Evolutionary conservation across 768 basidiomycete species (phyloP), one percentile per base, ranked within the genome.

Genomic region (Phaffia tasmanica): DNA sequence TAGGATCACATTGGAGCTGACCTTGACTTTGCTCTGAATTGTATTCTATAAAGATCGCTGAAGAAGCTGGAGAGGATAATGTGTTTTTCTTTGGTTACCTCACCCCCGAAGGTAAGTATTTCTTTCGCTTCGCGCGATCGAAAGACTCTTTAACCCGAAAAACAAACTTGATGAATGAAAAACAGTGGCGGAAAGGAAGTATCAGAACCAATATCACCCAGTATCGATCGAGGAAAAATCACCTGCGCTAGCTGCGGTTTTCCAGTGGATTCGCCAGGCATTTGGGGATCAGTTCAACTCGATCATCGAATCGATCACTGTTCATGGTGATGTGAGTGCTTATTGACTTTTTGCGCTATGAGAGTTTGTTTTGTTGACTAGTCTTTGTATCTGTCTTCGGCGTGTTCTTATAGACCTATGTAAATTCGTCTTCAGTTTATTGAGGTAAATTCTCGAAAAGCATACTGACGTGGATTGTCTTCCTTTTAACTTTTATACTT

Each of bases 221-320:
- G 75, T 86, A 15, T 84, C 89, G 7, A 79, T 95, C 62, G 87
- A 88, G 70, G 73, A 90, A 75, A 87, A 89, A 75, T 91, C 86
- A 67, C 88, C 87, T 6, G 84, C 84, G 29, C 82, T 98, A 27
- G 87, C 88, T 15, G 77, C 81, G 32, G 92, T 91, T 1, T 77
- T 97, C 68, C 80, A 90, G 72, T 81, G 83, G 65, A 81, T 99
- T 73, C 82, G 78, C 21, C 91, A 92, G 21, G 77, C 82, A 46
- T 97, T 98, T 72, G 93, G 91, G 19, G 86, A 89, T 67, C 81
- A 81, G 1, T 98, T 93, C 76, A 88, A 94, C 71, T 87, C 91
- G 79, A n/a, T 71, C 23, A 54, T 70, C 54, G 61, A 63, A 53
- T 68, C 68, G 46, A 68, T 70, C 27, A 32, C 57, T 0, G 59